Base-by-base conservation (phyloP, 2,329 filamentous ascomycete genomes). In the Diaporthe capsici region DNA sequence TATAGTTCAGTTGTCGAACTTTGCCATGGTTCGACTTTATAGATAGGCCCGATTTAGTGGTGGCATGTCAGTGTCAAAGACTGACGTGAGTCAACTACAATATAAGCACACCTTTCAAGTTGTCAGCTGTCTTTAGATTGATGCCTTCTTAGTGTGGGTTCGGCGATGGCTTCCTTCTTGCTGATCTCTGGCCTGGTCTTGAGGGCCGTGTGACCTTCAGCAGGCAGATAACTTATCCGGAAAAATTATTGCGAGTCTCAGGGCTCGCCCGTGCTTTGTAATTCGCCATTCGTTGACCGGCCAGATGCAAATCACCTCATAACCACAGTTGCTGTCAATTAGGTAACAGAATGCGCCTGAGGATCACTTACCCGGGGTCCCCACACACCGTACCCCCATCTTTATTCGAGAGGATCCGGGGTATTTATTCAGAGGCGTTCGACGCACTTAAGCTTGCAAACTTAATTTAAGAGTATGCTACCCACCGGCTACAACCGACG, bases 321-420 rank as follows among this genome's bases (percentile, higher is more conserved):
- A 49, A 22, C 61, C 25, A 17, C 61, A 39, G 44, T 25, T 68
- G 42, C 63, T 68, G 12, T 68, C 47, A 53, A 68, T 68, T 68
- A 68, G 63, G 63, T 68, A 68, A 68, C 44, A 34, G 44, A 68
- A 53, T 68, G 28, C 20, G 12, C n/a, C 39, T 25, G 63, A 68
- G 63, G 63, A 68, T 68, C 44, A 39, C 7, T 51, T 25, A 28
- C 63, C 63, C 47, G 63, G 63, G 22, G 44, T 68, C 63, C 63
- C 63, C 63, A 68, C 63, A 13, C 49, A 7, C 31, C 44, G 25
- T n/a, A 17, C 44, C 63, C 55, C 63, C 63, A 68, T 68, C 63
- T 51, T 68, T 68, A 53, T 39, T 68, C 44, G 12, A 51, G 42
- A 15, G 28, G 44, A 67, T 51, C 25, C 28, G 61, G 61, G 61